Evolutionary conservation across 805 yeast species (phyloP), one percentile per base, ranked within the genome.

Genomic region (Metschnikowia shivogae): DNA sequence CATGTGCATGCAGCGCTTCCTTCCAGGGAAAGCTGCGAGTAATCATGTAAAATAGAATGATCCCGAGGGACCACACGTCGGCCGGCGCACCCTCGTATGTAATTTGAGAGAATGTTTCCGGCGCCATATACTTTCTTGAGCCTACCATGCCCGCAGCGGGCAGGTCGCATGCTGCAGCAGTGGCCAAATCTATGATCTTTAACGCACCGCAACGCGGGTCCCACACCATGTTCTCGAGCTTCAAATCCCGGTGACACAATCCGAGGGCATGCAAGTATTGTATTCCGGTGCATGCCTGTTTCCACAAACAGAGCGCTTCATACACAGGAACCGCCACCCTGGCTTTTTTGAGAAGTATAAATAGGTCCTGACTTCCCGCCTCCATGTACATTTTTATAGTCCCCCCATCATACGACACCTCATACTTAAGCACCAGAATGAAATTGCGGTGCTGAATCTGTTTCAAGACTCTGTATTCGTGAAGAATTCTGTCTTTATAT

Each of bases 1-100:
- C 36, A 42, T 71, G 74, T 22, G 63, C 56, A 17, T 53, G 50
- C 24, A 56, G 55, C 0, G 83, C 80, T 13, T 59, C 48, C 39
- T 60, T 64, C 84, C 84, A 80, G 3, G 81, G 80, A 34, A 67
- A 69, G n/a, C 48, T 50, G 10, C 53, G 44, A 20, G 56, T 52
- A 11, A 59, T 10, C 20, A 75, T 38, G 43, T 60, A 68, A 43
- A 61, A 63, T 13, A 73, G 52, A 1, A 77, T 58, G 3, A 76
- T 63, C 2, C 79, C 82, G 14, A 76, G 48, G 0, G 80, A 68
- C 83, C 83, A 78, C 9, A 75, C 54, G 49, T 78, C 82, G 9
- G 67, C 63, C 19, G 58, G 56, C 37, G 53, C 59, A 0, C 78
- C 75, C 43, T 70, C 64, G 50, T 78, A 78, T 8, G 50, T 50